Evolutionary conservation across 2,329 filamentous ascomycete genomes (phyloP).

Genomic region (Diaporthe ampelina): DNA sequence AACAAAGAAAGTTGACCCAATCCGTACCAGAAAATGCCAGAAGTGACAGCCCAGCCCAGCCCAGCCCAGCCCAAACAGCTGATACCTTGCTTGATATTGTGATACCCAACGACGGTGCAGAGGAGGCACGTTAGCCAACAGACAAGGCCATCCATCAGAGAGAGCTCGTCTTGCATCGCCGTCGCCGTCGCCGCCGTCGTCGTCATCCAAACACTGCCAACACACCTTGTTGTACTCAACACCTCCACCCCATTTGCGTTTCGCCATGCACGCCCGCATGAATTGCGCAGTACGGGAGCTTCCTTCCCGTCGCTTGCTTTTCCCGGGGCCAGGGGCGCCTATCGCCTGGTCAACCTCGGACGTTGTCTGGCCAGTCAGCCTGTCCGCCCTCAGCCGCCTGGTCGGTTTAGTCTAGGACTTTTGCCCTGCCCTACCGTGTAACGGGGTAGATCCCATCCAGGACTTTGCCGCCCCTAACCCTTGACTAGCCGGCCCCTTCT

Average conservation of each 20-base stretch:
- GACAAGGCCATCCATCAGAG: neutral
- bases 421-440: constrained; percentile 4
- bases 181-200: neutral
- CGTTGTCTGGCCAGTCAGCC: constrained; percentile 14
- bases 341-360: constrained; percentile 19
- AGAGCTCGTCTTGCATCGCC: neutral
- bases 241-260: neutral
- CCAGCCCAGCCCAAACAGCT: neutral
- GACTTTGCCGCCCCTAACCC: constrained; percentile 26
- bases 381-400: neutral
- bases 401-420: constrained; percentile 23
- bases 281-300: constrained; percentile 29
- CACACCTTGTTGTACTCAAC: neutral
- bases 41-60: constrained; percentile 5
- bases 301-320: constrained; percentile 25
- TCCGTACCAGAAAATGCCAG: no score
- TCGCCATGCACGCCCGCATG: constrained; percentile 17
- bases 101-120: neutral
- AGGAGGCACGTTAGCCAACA: neutral
- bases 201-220: constrained; percentile 29
- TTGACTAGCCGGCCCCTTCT: neutral
- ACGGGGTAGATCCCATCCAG: constrained; percentile 13
- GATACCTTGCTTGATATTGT: neutral
- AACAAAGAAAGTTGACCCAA: constrained; percentile 24
- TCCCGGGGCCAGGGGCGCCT: constrained; percentile 12